These are phyloP conservation scores for Piedraia hortae DNA, from an alignment of 2,329 filamentous ascomycete species.

Conservation along the genomic window DNA sequence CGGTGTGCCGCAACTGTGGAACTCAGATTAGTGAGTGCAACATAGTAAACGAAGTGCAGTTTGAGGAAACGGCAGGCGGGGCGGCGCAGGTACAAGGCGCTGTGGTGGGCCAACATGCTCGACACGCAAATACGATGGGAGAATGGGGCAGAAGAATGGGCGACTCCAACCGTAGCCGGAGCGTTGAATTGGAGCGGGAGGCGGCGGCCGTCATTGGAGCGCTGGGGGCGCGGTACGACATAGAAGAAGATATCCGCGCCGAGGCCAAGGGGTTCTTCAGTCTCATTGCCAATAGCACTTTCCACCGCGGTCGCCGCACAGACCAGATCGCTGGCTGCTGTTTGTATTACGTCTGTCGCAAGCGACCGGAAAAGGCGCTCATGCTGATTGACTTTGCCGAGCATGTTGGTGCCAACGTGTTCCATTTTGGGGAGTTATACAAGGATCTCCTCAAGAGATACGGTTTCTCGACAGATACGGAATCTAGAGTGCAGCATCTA, in stretches of 20 bases:
- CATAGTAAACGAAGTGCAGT: constrained; percentile 76
- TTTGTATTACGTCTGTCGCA: constrained; percentile 67
- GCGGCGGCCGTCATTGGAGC: constrained; percentile 18
- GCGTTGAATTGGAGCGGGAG: constrained; percentile 26
- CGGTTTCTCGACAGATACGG: no score
- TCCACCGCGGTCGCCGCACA: constrained; percentile 57
- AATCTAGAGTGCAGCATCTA: constrained; percentile 35
- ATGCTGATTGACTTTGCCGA: constrained; percentile 95
- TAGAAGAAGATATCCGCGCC: constrained; percentile 13
- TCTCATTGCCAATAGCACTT: constrained; percentile 31
- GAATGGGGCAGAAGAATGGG: constrained; percentile 18
- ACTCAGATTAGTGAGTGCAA: constrained; percentile 60
- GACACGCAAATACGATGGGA: constrained; percentile 37
- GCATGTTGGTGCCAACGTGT: constrained; percentile 61
- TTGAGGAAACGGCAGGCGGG: constrained; percentile 64
- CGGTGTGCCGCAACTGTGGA: constrained; percentile 59
- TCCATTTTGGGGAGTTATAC: constrained; percentile 70
- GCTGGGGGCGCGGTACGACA: constrained; percentile 14
- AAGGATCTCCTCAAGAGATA: constrained; percentile 43
- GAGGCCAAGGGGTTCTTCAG: constrained; percentile 18
- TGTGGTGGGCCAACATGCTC: constrained; percentile 64
- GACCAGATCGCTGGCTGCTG: constrained; percentile 72
- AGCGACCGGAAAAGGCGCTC: constrained; percentile 43
- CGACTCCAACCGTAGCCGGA: constrained; percentile 21
- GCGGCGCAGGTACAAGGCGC: constrained; percentile 77